These are phyloP conservation scores for Aspergillus homomorphus DNA, from an alignment of 495 filamentous ascomycete species.

Conservation along the genomic window DNA sequence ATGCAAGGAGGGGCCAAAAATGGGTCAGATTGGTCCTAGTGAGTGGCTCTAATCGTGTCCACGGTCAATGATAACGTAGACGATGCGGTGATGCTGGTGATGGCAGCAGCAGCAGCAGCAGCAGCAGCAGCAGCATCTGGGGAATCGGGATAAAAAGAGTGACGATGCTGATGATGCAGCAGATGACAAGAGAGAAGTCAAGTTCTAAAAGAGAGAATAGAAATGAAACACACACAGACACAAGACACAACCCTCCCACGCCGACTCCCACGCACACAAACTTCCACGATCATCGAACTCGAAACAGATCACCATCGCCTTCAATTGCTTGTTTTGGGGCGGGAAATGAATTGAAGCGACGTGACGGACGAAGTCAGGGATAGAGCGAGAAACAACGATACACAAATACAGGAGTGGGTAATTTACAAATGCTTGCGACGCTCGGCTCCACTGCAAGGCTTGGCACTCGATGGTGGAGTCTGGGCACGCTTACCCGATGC, in stretches of 20 bases:
- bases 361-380: background rate
- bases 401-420: background rate
- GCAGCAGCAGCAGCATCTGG: background rate
- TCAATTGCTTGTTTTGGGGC: background rate
- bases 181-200: background rate
- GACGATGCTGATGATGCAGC: background rate
- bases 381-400: background rate
- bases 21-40: background rate
- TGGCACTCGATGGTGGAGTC: constrained; percentile 1
- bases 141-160: background rate
- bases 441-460: constrained; percentile 11
- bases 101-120: too few relatives aligned
- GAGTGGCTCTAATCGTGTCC: too few relatives aligned
- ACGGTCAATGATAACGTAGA: too few relatives aligned
- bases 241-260: too few relatives aligned
- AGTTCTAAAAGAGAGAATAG: background rate
- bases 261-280: too few relatives aligned
- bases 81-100: too few relatives aligned
- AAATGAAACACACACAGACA: too few relatives aligned
- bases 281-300: constrained; percentile 3
- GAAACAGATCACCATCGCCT: background rate
- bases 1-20: constrained; percentile 19
- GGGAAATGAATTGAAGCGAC: background rate
- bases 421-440: constrained; percentile 16
- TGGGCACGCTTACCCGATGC: too few relatives aligned